phyloP scores from a whole-genome alignment of 2,329 filamentous ascomycete genomes.

The Aspergillus candidus region DNA sequence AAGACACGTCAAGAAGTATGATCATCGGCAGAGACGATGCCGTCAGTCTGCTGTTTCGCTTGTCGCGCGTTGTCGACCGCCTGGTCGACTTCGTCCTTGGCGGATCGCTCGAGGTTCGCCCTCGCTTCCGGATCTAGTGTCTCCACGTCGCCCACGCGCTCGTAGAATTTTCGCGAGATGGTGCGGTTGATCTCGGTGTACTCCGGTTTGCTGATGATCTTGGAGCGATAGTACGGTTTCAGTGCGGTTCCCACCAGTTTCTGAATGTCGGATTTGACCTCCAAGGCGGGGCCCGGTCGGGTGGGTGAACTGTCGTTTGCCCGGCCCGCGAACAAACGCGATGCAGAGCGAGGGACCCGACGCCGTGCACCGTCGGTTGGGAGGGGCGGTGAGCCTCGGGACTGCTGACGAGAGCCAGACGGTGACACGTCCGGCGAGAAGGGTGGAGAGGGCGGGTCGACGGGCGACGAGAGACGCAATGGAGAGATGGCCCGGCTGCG shows the following conservation, averaged over 20 bases:
- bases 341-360: slow-evolving; percentile 21
- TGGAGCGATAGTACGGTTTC: slow-evolving; percentile 74
- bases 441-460: slow-evolving; percentile 26
- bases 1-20: slow-evolving; percentile 10
- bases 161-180: slow-evolving; percentile 83
- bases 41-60: slow-evolving; percentile 13
- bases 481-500: slow-evolving; percentile 31
- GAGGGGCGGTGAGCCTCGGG: slow-evolving; percentile 6
- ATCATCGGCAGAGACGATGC: slow-evolving; percentile 11
- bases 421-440: slow-evolving; percentile 71
- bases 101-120: slow-evolving; percentile 68
- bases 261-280: slow-evolving; percentile 82
- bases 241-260: slow-evolving; percentile 79
- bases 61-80: slow-evolving; percentile 50
- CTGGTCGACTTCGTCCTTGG: slow-evolving; percentile 69
- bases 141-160: slow-evolving; percentile 50
- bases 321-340: slow-evolving; percentile 23
- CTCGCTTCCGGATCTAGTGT: slow-evolving; percentile 60
- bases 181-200: slow-evolving; percentile 89
- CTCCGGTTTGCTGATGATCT: slow-evolving; percentile 76
- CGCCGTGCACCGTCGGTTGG: slow-evolving; percentile 16
- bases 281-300: slow-evolving; percentile 62
- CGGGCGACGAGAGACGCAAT: slow-evolving; percentile 28
- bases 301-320: slow-evolving; percentile 63
- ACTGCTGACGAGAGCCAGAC: slow-evolving; percentile 45